These are phyloP conservation scores for Peniophora sp. DNA, from an alignment of 1,284 basidiomycete genomes.

Conservation along the genomic window DNA sequence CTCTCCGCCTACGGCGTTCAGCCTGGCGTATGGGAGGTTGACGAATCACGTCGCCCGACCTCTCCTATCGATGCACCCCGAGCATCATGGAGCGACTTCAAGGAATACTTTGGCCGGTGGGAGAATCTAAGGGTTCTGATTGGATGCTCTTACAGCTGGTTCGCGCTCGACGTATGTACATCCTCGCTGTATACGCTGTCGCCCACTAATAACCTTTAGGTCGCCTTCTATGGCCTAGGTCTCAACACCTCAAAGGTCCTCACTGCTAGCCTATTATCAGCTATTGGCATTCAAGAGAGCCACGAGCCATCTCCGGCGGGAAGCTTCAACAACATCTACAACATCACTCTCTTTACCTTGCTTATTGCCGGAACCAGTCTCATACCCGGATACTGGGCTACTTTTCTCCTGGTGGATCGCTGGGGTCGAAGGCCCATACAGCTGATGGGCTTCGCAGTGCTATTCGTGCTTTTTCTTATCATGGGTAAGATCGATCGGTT, in stretches of 20 bases:
- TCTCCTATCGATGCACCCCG: constrained; percentile 36
- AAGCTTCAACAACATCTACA: constrained; percentile 14
- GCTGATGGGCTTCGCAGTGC: constrained; percentile 49
- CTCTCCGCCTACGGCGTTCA: constrained; percentile 22
- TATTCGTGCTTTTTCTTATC: constrained; percentile 43
- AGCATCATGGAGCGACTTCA: constrained; percentile 38
- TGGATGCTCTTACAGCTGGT: constrained; percentile 50
- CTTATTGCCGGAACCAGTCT: constrained; percentile 43
- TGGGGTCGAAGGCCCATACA: constrained; percentile 49
- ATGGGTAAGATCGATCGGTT: constrained; percentile 34
- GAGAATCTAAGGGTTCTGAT: constrained; percentile 37
- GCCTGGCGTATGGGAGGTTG: constrained; percentile 26
- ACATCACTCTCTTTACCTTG: constrained; percentile 28
- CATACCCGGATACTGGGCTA: constrained; percentile 42
- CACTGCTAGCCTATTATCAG: constrained; percentile 36
- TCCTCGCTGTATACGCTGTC: constrained; percentile 21
- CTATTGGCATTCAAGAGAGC: constrained; percentile 44
- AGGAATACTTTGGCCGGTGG: constrained; percentile 35
- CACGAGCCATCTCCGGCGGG: constrained; percentile 5
- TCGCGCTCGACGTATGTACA: constrained; percentile 48
- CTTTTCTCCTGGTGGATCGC: constrained; percentile 41
- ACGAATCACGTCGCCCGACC: constrained; percentile 32
- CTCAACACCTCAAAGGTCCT: constrained; percentile 67
- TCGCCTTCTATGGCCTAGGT: constrained; percentile 79
- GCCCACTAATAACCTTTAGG: constrained; percentile 31